These are phyloP conservation scores for Actinomortierella ambigua DNA, from an alignment of 371 early-diverging fungal genomes.

Conservation along the genomic window DNA sequence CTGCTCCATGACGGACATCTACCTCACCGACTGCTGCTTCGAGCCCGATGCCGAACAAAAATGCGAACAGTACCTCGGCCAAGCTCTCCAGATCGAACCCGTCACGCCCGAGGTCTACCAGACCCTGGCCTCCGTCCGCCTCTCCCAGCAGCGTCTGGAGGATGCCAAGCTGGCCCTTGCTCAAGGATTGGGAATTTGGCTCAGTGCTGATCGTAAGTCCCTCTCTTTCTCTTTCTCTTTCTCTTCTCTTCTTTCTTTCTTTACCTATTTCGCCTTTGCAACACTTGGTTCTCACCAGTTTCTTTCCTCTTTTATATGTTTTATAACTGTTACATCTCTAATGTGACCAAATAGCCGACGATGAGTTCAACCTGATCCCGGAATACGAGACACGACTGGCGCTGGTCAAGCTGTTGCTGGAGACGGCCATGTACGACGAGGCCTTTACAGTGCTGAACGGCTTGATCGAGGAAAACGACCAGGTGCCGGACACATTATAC, in stretches of 20 bases:
- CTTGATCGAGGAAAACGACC: constrained; percentile 89
- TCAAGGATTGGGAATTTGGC: constrained; percentile 79
- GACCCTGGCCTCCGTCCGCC: constrained; percentile 87
- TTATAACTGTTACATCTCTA: background rate
- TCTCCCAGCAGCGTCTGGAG: constrained; percentile 83
- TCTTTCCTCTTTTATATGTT: background rate
- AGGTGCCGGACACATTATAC: constrained; percentile 91
- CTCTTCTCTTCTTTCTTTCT: background rate
- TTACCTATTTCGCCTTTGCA: background rate
- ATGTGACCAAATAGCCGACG: constrained; percentile 25
- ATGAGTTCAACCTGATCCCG: constrained; percentile 65
- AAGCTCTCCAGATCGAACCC: constrained; percentile 74
- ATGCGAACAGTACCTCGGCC: constrained; percentile 76
- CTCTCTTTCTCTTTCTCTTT: background rate
- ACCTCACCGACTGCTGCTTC: constrained; percentile 96
- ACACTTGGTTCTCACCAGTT: background rate
- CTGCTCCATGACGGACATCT: constrained; percentile 95
- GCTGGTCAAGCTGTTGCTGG: constrained; percentile 81
- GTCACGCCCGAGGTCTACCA: constrained; percentile 86
- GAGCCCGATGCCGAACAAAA: constrained; percentile 87
- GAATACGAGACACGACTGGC: constrained; percentile 83
- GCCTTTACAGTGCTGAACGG: constrained; percentile 83
- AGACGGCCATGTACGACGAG: constrained; percentile 74
- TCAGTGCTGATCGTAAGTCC: constrained; percentile 56
- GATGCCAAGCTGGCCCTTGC: constrained; percentile 79